A percentile compares a stretch with the other conserved stretches of the same genome.
phyloP scores from a whole-genome alignment of 2,329 filamentous ascomycete genomes.

The Berkeleyomyces basicola region DNA sequence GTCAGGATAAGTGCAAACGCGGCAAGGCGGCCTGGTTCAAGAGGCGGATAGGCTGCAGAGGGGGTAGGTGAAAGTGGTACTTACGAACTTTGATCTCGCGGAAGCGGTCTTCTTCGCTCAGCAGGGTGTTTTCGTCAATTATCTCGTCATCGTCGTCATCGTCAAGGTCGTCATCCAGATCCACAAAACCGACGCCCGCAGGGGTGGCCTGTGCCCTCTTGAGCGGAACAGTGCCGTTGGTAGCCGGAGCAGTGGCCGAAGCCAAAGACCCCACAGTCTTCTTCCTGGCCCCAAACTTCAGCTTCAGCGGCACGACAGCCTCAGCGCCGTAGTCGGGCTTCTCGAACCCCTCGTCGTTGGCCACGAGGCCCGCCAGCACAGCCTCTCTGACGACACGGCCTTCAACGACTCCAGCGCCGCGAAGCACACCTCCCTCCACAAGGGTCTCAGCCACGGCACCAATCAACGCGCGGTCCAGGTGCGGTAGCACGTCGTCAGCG shows the following conservation, averaged over 20 bases:
- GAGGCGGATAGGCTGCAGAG: not conserved
- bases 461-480: slow-evolving; percentile 54
- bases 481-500: slow-evolving; percentile 40
- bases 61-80: slow-evolving; percentile 22
- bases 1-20: slow-evolving; percentile 15
- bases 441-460: slow-evolving; percentile 52
- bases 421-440: slow-evolving; percentile 49
- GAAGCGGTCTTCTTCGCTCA: slow-evolving; percentile 72
- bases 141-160: slow-evolving; percentile 59
- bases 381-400: slow-evolving; percentile 52
- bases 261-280: slow-evolving; percentile 20
- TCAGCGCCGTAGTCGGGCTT: slow-evolving; percentile 48
- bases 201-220: slow-evolving; percentile 23
- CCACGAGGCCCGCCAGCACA: slow-evolving; percentile 64
- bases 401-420: slow-evolving; percentile 40
- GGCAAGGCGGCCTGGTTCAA: slow-evolving; percentile 15
- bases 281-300: slow-evolving; percentile 23
- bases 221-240: not conserved
- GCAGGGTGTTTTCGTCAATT: slow-evolving; percentile 77
- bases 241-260: slow-evolving; percentile 23
- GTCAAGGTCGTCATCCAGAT: slow-evolving; percentile 41
- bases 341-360: slow-evolving; percentile 46
- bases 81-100: slow-evolving; percentile 65
- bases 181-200: slow-evolving; percentile 49
- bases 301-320: slow-evolving; percentile 37